Base-by-base conservation (phyloP, 805 yeast genomes). In the Metschnikowia shivogae region DNA sequence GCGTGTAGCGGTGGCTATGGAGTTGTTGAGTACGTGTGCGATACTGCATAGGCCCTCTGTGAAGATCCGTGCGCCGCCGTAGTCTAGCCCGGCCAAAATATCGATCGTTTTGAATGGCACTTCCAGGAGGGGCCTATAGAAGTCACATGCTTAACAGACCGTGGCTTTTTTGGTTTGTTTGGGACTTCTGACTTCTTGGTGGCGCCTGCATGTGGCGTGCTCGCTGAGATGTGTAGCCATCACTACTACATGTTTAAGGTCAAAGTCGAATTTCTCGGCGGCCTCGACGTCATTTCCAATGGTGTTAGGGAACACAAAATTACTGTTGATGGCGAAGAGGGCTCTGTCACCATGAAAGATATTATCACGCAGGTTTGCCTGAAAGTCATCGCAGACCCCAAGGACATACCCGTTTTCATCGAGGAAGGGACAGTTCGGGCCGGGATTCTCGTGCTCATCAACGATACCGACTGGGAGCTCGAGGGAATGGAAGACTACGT, bases 381-480 rank as follows among this genome's bases (percentile, higher is more conserved):
- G 6, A 73, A 73, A 11, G 72, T 86, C 62, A 76, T 86, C 28
- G 70, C 72, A 24, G 80, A 84, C 49, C 71, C 78, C 29, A 79
- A 78, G 47, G 89, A 85, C 58, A 68, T 76, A 26, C 84, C 80
- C 3, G 84, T 89, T 10, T 89, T 92, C 58, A 72, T 90, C 6
- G 93, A 87, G 56, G 90, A 87, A 54, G 95, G 73, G 9, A 77
- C 83, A 1, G 81, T 89, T 11, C 80, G 98, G 41, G 96, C 98
- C 0, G 99, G 99, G 2, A 88, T 92, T 38, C 70, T 92, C 49
- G 96, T 93, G 8, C 73, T 92, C 45, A 85, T 92, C 50, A 92
- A 92, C 59, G 98, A 92, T 61, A 82, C 95, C 0, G 99, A 92
- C 67, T 92, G 98, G 98, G 99, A 92, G 59, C 66, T 92, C 11